These are phyloP conservation scores for Lignosus rhinocerotis DNA, from an alignment of 1,284 basidiomycete species.

Conservation along the genomic window DNA sequence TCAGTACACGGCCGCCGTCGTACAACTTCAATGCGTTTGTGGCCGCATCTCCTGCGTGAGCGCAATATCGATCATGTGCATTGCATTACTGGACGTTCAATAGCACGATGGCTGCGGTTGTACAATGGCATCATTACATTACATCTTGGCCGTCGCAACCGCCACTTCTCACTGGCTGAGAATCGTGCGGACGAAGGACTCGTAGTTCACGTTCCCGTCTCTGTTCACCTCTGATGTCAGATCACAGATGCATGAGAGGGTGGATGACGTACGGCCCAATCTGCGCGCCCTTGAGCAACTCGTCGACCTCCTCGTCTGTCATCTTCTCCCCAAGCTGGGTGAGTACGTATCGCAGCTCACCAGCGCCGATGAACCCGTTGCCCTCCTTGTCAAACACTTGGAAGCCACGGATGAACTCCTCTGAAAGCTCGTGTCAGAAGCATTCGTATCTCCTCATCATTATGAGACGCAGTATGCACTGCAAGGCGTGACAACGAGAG, in stretches of 20 bases:
- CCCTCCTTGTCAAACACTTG: slow-evolving; percentile 99
- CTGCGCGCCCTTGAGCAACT: slow-evolving; percentile 93
- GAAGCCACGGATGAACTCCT: slow-evolving; percentile 99
- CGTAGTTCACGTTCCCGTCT: slow-evolving; percentile 97
- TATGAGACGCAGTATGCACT: not conserved
- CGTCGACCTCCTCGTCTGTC: slow-evolving; percentile 97
- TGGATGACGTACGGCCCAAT: slow-evolving; percentile 61
- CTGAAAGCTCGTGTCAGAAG: slow-evolving; percentile 44
- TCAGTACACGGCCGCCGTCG: slow-evolving; percentile 31
- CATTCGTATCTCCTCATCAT: not conserved
- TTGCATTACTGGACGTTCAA: too few species aligned
- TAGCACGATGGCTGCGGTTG: too few species aligned
- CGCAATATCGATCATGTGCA: too few species aligned
- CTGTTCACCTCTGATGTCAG: slow-evolving; percentile 43
- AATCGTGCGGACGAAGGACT: slow-evolving; percentile 92
- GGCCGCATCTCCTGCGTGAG: slow-evolving; percentile 23
- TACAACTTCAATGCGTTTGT: slow-evolving; percentile 49
- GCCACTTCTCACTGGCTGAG: slow-evolving; percentile 65
- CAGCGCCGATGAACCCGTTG: slow-evolving; percentile 94
- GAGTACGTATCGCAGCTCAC: slow-evolving; percentile 90
- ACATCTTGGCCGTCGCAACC: slow-evolving; percentile 1
- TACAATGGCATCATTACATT: slow-evolving; percentile 15
- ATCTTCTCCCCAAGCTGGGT: slow-evolving; percentile 98
- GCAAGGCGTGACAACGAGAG: not conserved
- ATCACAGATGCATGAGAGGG: not conserved